Base-by-base conservation (phyloP, 148 eudicot species). In the Silene conica region DNA sequence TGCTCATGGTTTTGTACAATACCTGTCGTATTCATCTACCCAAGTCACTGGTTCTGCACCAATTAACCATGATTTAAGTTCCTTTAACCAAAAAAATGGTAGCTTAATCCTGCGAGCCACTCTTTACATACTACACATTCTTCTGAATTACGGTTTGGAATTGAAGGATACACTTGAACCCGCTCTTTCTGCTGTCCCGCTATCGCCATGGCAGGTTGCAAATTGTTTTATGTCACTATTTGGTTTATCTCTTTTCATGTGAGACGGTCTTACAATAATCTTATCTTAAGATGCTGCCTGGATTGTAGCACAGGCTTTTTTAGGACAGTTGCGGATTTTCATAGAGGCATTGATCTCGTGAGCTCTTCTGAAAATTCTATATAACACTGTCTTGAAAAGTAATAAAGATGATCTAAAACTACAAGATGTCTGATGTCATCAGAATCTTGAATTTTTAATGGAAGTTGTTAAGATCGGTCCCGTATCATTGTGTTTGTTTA, bases 191-290 rank as follows among this genome's bases (percentile, higher is more conserved):
- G 74, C 82, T 67, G 96, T 88, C 75, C 97, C 99, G 34, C 81
- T 90, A 87, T 88, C 86, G 66, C 97, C 99, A 31, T 95, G 99
- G 99, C 99, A 95, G 99, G 99, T 95, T 74, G 81, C 65, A 41
- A 26, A 23, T 22, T 68, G 57, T 70, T 76, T 50, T 48, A 46
- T 34, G 71, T 26, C 34, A 62, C 20, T 38, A 38, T 38, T 72
- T 21, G 31, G 57, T 68, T 67, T 69, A 38, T 52, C 3, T 3
- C 60, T 16, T 26, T 1, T 15, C n/a, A 20, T 69, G 59, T 69
- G 72, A 22, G 56, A 69, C 16, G 31, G 41, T 23, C 72, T 69
- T 69, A 25, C 12, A 52, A 50, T 34, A 50, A 50, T 69, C 18
- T 25, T 69, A 4, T 50, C 60, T 69, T 25, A 31, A 52, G 72